These are phyloP conservation scores for Fonsecaea monophora DNA, from an alignment of 2,329 filamentous ascomycete genomes.

Conservation along the genomic window DNA sequence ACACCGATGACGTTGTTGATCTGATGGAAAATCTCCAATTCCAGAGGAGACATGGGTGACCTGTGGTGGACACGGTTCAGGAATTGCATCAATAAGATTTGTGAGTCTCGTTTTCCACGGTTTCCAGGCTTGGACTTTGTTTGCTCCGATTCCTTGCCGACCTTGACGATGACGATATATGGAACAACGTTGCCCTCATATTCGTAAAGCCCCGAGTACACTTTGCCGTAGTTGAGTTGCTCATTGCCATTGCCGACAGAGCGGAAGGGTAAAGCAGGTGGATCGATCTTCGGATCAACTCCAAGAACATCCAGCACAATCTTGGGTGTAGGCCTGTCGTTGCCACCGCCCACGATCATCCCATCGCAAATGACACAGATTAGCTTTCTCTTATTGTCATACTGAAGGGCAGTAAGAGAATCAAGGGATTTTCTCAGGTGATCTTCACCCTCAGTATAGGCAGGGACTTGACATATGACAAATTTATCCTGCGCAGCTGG, in stretches of 20 bases:
- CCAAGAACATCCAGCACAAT: conserved; percentile 97
- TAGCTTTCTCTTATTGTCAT: conserved; percentile 98
- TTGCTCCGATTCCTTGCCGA: conserved; percentile 96
- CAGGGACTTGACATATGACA: conserved; percentile 96
- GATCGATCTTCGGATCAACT: conserved; percentile 95
- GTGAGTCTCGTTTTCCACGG: conserved; percentile 96
- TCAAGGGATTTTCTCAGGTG: conserved; percentile 91
- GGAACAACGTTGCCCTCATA: conserved; percentile 97
- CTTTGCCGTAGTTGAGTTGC: conserved; percentile 97
- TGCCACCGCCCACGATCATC: conserved; percentile 93
- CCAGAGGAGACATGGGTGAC: conserved; percentile 90
- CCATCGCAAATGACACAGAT: conserved; percentile 97
- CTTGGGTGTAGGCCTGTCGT: conserved; percentile 95
- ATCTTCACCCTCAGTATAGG: conserved; percentile 97
- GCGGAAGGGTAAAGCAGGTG: conserved; percentile 91
- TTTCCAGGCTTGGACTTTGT: conserved; percentile 91
- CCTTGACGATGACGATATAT: conserved; percentile 94
- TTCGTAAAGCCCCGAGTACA: conserved; percentile 97
- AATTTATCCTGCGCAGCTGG: conserved; percentile 96
- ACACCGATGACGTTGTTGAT: conserved; percentile 99
- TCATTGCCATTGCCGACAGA: conserved; percentile 87
- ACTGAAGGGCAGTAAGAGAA: conserved; percentile 90
- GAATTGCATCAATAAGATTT: conserved; percentile 95
- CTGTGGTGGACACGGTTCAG: conserved; percentile 97
- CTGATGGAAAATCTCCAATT: conserved; percentile 98